Evolutionary conservation across 768 basidiomycete genomes (phyloP), one percentile per base, ranked within the genome.

Genomic region (Tylopilus sp.): DNA sequence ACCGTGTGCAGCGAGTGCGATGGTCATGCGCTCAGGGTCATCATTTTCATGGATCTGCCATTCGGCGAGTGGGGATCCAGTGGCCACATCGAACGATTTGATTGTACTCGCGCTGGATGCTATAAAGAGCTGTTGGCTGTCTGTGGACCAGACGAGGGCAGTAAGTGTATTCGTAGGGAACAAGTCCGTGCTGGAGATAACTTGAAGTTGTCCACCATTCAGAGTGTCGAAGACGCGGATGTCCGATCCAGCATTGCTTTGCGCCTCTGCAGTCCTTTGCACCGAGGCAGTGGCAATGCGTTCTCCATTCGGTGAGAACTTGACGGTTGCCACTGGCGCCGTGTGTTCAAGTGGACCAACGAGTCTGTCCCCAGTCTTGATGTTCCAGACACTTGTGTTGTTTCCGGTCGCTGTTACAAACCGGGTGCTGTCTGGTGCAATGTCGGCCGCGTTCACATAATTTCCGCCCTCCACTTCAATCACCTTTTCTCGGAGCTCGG

Each of bases 231-330:
- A 50, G 17, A 46, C 22, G n/a, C 10, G 11, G 3, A 46, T 25
- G 5, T 22, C 33, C 30, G 30, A n/a, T n/a, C 12, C 30, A 31
- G 30, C 12, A n/a, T n/a, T n/a, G n/a, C n/a, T n/a, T n/a, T n/a
- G n/a, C n/a, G n/a, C n/a, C n/a, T n/a, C n/a, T n/a, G n/a, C n/a
- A n/a, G n/a, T n/a, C n/a, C n/a, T n/a, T n/a, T n/a, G n/a, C n/a
- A n/a, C n/a, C 9, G 30, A 28, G 10, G n/a, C 11, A 3, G 47
- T 40, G 11, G 53, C 44, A 11, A 57, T 8, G 2, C 4, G 26
- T 1, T 31, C 6, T 13, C 36, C 44, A 23, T 42, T 6, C 0
- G 48, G 56, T 4, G 48, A 56, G 40, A 56, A 55, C 23, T 39
- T 38, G 17, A 50, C 15, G 1, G n/a, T n/a, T n/a, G n/a, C 23